Percentiles rank a stretch among this genome's conserved stretches.
Evolutionary conservation across 2,329 filamentous ascomycete species (phyloP).

Genomic region (Clarireedia monteithiana): DNA sequence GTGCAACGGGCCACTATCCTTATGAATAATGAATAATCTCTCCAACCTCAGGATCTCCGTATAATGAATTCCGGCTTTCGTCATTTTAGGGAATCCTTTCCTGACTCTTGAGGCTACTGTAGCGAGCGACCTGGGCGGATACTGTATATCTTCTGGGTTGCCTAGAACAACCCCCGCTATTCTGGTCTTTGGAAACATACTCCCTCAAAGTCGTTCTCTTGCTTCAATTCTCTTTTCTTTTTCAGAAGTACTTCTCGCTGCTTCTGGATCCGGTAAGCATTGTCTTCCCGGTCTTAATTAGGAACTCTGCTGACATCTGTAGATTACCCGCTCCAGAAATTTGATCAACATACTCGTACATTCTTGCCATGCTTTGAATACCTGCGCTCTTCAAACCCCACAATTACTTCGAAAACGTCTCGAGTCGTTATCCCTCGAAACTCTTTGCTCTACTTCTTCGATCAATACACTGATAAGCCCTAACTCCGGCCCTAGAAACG

Average conservation of each 20-base stretch:
- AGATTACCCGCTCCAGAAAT: conserved; percentile 3
- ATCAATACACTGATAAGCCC: neutral
- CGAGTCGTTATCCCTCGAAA: conserved; percentile 3
- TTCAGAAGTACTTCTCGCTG: neutral
- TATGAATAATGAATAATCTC: neutral
- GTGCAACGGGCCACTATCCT: neutral
- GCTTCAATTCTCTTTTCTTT: neutral
- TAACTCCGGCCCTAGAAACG: neutral
- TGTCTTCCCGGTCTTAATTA: neutral
- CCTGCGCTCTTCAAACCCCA: conserved; percentile 10
- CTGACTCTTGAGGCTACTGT: conserved; percentile 1
- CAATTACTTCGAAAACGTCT: conserved; percentile 6
- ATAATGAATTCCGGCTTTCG: too few species aligned
- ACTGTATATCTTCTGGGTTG: conserved; percentile 3
- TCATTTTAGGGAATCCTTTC: too few species aligned
- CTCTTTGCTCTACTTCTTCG: neutral
- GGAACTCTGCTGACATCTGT: conserved; percentile 1
- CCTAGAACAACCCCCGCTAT: conserved; percentile 8
- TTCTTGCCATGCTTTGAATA: conserved; percentile 17
- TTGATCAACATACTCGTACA: neutral
- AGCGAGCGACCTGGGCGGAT: conserved; percentile 2
- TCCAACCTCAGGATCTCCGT: too few species aligned
- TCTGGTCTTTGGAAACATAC: neutral
- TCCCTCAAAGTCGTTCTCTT: neutral
- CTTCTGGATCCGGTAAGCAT: neutral